Percentiles rank a stretch among this genome's conserved stretches.
These are phyloP conservation scores for Rubroboletus satanas DNA, from an alignment of 768 basidiomycete genomes.

Conservation along the genomic window DNA sequence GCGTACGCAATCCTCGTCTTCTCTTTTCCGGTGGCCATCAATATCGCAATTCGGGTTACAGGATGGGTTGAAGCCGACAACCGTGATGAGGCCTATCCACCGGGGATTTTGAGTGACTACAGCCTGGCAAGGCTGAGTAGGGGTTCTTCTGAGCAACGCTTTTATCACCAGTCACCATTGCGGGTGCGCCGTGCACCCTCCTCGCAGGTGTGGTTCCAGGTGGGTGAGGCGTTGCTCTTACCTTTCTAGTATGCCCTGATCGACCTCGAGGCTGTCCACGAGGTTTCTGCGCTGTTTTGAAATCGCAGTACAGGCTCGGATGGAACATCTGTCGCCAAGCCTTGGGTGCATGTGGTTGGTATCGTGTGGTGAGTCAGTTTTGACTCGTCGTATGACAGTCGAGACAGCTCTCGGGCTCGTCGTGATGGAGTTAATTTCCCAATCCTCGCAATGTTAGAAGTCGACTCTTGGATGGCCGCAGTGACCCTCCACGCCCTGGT, in stretches of 20 bases:
- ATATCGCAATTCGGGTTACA: not conserved
- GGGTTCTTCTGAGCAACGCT: not conserved
- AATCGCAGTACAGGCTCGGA: not conserved
- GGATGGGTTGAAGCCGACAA: not conserved
- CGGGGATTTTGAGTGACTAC: not conserved
- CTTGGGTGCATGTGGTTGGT: not conserved
- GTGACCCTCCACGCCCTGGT: not conserved
- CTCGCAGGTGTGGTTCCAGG: not conserved
- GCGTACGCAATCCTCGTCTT: conserved; percentile 22
- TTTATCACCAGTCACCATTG: not conserved
- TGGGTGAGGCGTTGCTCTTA: not conserved
- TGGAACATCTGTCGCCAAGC: not conserved
- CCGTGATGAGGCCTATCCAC: not conserved
- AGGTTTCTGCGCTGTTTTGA: conserved; percentile 4
- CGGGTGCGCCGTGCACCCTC: not conserved
- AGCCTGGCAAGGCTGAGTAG: not conserved
- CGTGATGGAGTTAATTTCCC: too few species aligned
- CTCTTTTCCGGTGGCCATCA: conserved; percentile 9
- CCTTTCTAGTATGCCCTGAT: not conserved
- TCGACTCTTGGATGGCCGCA: not conserved
- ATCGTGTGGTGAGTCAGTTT: not conserved
- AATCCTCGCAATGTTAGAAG: not conserved
- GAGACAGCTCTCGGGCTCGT: not conserved
- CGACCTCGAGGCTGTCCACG: conserved; percentile 10
- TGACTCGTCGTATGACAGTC: not conserved